Evolutionary conservation across 208 protist genomes (phyloP), one percentile per base, ranked within the genome.

Genomic region (Acanthamoeba royreba): DNA sequence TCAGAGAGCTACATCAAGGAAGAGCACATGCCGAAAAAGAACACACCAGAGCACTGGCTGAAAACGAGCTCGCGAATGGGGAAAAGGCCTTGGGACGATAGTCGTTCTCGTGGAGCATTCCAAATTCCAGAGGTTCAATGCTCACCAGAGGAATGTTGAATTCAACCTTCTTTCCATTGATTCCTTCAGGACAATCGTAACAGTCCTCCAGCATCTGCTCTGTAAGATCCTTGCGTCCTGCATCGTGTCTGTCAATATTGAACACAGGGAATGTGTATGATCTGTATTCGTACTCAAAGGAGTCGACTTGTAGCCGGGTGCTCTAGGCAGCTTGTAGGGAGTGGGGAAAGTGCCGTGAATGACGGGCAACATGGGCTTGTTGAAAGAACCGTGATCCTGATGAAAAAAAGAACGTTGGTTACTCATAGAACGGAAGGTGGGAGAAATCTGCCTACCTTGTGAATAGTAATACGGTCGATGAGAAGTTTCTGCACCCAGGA

Each of bases 191-290:
- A 33, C 87, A 92, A 45, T 92, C 87, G 61, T 81, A 81, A 28
- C 87, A 92, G 31, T 92, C 45, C 63, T 74, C 63, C 47, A 92
- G 42, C 87, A 92, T 92, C 38, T 92, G 45, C 38, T 72, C 58
- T 22, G 87, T 92, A 11, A 92, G 87, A 31, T 92, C 87, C 35
- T 15, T 77, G 28, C 87, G 87, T 22, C 87, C 87, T 92, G 17
- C 17, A 92, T 13, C n/a, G n/a, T n/a, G n/a, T n/a, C n/a, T n/a
- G n/a, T n/a, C n/a, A n/a, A n/a, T n/a, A n/a, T n/a, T n/a, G n/a
- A n/a, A n/a, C n/a, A n/a, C n/a, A n/a, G n/a, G n/a, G n/a, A n/a
- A n/a, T n/a, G n/a, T n/a, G n/a, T n/a, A n/a, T n/a, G n/a, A n/a
- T n/a, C n/a, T n/a, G n/a, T n/a, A n/a, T n/a, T n/a, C 47, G 45